Base-by-base conservation (phyloP, 495 filamentous ascomycete species). In the Emericellopsis terricola region DNA sequence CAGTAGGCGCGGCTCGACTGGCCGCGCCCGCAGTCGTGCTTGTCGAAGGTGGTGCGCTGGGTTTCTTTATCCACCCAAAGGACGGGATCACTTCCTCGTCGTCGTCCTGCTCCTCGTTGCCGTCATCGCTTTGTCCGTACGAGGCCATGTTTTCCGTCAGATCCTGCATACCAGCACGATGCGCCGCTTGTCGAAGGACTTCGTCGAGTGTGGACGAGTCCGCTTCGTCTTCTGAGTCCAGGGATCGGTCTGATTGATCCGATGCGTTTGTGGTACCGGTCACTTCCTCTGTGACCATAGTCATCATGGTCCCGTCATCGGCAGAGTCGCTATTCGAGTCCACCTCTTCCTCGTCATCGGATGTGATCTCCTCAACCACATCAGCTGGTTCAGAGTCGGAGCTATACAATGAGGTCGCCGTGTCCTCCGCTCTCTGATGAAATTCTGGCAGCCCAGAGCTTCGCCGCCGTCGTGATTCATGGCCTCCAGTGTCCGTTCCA, bases 71-170 rank as follows among this genome's bases (percentile, higher is more conserved):
- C 61, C 61, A 66, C 1, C 59, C 61, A 8, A 62, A 52, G 35
- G 65, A 63, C 9, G 81, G 83, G 37, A 92, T 75, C 36, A 85
- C 73, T 40, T 89, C 79, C 36, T 81, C 76, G 5, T 78, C 80
- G 28, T 84, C 73, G 35, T 83, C 80, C 55, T 10, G 17, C 3
- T 35, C 23, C 8, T 33, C 15, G n/a, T 15, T 21, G 15, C 21
- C 31, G 7, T 33, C 73, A 38, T 87, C 79, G 35, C 81, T 75
- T 7, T 78, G 78, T n/a, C n/a, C n/a, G n/a, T n/a, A n/a, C n/a
- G n/a, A n/a, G n/a, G n/a, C n/a, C n/a, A n/a, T n/a, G n/a, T n/a
- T n/a, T 28, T 84, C 73, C 32, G 81, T 80, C 53, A 80, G 67
- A 2, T 68, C 69, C 37, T 79, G 62, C 8, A 81, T 59, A 27